Evolutionary conservation across 1,284 basidiomycete genomes (phyloP), one percentile per base, ranked within the genome.

Genomic region (Golubevia pallescens): DNA sequence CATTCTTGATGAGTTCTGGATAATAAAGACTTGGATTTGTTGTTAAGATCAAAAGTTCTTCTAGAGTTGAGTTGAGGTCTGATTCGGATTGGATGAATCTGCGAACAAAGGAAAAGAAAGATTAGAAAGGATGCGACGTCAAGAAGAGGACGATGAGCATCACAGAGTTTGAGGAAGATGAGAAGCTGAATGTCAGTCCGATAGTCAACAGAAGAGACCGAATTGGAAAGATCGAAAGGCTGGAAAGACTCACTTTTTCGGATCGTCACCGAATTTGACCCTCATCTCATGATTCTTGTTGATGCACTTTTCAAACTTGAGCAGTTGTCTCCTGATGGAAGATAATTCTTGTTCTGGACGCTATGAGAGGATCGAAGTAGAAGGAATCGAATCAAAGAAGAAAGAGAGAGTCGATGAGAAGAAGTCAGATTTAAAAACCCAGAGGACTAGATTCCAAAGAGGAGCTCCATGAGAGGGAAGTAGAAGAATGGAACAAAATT

Each of bases 21-120:
- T 98, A 99, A 70, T 94, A 92, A 6, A 93, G 85, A 2, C 88
- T 87, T 0, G 95, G 93, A 14, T 90, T 90, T 80, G 97, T 94
- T 0, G 97, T 93, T n/a, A 99, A 88, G 1, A 95, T 91, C 60
- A 97, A 88, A 2, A 92, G 89, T 81, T 70, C 69, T 38, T 96
- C 95, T 68, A 99, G 89, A 14, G 93, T 90, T 61, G 89, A 88
- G 78, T 99, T 94, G 6, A 99, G 89, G 80, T 97, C 94, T 24
- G 93, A 93, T 88, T 99, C 97, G 0, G 97, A 99, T 78, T 98
- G 95, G 79, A 99, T 97, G 88, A 99, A 99, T 86, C 95, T 96
- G 78, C 6, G 38, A 3, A n/a, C 57, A 57, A 21, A 65, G 34
- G 10, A 38, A 20, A 57, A 32, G 23, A 38, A 28, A 48, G n/a